phyloP scores from a whole-genome alignment of 225 moss, liverwort and hornwort genomes.

The Antitrichia curtipendula region DNA sequence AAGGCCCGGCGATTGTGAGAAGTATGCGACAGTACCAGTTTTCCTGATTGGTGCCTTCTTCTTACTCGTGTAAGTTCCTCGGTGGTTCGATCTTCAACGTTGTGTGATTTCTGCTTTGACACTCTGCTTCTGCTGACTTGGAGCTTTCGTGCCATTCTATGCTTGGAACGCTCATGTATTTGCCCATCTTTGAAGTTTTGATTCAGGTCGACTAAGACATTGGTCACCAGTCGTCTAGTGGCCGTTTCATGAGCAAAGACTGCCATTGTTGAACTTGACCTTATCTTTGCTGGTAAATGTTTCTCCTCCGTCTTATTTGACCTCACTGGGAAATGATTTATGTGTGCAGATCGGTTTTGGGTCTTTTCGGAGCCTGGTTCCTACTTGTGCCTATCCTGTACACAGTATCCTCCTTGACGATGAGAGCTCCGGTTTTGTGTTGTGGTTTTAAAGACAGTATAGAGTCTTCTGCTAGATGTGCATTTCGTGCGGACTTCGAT shows the following conservation, averaged over 20 bases:
- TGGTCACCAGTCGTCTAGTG: background rate
- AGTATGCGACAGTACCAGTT: slow-evolving; percentile 33
- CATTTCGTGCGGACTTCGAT: background rate
- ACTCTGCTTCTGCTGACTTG: background rate
- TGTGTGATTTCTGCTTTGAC: background rate
- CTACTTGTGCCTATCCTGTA: slow-evolving; percentile 18
- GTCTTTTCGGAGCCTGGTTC: slow-evolving; percentile 28
- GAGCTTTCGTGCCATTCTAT: background rate
- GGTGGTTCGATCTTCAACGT: background rate
- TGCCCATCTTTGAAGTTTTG: background rate
- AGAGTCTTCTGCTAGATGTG: background rate
- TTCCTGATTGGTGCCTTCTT: slow-evolving; percentile 32
- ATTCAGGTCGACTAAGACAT: background rate
- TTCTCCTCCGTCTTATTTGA: background rate
- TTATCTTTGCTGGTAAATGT: background rate
- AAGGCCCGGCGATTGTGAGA: slow-evolving; percentile 42
- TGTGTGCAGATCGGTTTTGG: slow-evolving; percentile 29
- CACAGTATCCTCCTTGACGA: background rate
- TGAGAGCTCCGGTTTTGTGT: background rate
- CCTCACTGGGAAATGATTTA: background rate
- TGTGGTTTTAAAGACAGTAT: background rate
- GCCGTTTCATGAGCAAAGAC: background rate
- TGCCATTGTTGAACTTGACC: background rate
- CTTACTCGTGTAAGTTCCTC: slow-evolving; percentile 26
- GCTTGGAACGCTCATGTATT: background rate